These are phyloP conservation scores for Aureobasidium sp. DNA, from an alignment of 2,329 filamentous ascomycete species.

Conservation along the genomic window DNA sequence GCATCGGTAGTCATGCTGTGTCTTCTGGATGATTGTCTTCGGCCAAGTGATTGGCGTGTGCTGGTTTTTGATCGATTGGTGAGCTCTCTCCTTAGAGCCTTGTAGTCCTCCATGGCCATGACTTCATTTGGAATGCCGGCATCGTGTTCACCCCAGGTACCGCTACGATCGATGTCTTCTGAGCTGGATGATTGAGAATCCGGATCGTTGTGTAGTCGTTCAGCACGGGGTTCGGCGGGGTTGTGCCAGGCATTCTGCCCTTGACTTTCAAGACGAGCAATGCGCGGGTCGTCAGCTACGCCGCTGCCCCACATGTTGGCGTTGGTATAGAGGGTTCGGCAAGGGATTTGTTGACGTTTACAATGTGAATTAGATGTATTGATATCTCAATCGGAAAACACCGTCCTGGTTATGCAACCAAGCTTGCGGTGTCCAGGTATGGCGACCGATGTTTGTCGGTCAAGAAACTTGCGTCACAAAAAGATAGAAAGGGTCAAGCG, in stretches of 20 bases:
- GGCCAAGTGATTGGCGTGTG: not conserved
- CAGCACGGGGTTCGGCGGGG: not conserved
- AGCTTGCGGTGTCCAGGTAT: not conserved
- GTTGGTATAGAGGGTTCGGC: not conserved
- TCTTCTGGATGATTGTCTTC: slow-evolving; percentile 30
- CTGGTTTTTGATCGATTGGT: slow-evolving; percentile 41
- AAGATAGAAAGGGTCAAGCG: not conserved
- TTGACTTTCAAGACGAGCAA: slow-evolving; percentile 5
- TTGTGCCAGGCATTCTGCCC: slow-evolving; percentile 16
- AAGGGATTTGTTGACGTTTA: not conserved
- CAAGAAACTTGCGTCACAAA: not conserved
- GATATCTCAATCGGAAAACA: not conserved
- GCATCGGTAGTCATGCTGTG: slow-evolving; percentile 21
- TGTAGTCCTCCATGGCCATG: slow-evolving; percentile 53
- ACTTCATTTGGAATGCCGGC: slow-evolving; percentile 47
- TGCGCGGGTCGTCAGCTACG: slow-evolving; percentile 9
- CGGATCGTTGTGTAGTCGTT: slow-evolving; percentile 4
- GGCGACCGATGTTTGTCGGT: not conserved
- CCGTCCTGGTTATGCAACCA: not conserved
- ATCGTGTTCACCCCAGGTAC: slow-evolving; percentile 59
- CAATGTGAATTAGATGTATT: not conserved
- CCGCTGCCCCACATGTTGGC: slow-evolving; percentile 13
- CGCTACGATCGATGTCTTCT: slow-evolving; percentile 27
- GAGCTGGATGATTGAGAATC: slow-evolving; percentile 8
- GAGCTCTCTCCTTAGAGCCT: slow-evolving; percentile 50